phyloP scores from a whole-genome alignment of 805 yeast species.

The Blastobotrys muscicola region DNA sequence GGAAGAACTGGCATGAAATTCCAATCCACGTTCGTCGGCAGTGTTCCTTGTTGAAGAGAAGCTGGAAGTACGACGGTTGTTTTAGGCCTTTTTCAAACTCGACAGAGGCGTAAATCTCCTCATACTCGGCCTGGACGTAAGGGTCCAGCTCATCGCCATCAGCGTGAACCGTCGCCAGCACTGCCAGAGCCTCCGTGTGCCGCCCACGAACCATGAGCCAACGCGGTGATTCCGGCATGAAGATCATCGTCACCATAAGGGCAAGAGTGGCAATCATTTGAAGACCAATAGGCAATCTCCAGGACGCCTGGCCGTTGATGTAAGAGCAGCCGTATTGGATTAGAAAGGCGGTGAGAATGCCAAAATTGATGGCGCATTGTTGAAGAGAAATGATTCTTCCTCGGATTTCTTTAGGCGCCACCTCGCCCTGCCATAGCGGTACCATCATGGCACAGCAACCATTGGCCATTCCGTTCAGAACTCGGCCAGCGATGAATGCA shows the following conservation, averaged over 20 bases:
- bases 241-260: constrained; percentile 49
- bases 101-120: constrained; percentile 35
- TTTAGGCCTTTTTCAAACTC: constrained; percentile 33
- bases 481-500: constrained; percentile 65
- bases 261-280: constrained; percentile 50
- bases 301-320: constrained; percentile 39
- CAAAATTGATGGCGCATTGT: constrained; percentile 60
- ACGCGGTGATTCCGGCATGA: constrained; percentile 81
- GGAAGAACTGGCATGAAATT: constrained; percentile 36
- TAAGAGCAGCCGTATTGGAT: constrained; percentile 62
- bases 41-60: constrained; percentile 11
- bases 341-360: constrained; percentile 71
- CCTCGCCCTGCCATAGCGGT: constrained; percentile 74
- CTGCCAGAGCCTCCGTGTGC: constrained; percentile 35
- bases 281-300: constrained; percentile 72
- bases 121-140: constrained; percentile 28
- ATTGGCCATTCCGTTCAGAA: constrained; percentile 62
- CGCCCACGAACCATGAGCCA: constrained; percentile 63
- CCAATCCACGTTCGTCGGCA: constrained; percentile 14
- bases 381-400: constrained; percentile 59
- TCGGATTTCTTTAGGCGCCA: constrained; percentile 54
- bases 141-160: constrained; percentile 22
- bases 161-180: constrained; percentile 38
- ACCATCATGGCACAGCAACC: constrained; percentile 68
- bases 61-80: constrained; percentile 30